Conservation (phyloP, 2,329 filamentous ascomycete genomes). For the Sporothrix inflata region DNA sequence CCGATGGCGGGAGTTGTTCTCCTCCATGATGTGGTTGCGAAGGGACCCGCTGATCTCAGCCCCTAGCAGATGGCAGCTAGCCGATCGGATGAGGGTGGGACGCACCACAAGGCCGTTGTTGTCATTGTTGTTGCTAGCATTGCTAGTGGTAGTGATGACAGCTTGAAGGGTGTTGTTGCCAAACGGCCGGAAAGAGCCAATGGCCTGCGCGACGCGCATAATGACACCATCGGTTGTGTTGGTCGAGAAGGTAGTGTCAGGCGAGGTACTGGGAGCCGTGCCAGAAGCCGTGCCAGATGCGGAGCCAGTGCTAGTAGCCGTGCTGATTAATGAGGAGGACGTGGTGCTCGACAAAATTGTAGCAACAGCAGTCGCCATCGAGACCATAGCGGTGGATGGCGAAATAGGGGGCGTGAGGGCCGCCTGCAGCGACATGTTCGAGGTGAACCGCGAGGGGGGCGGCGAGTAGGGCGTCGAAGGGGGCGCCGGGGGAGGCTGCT, state of each 20-base stretch:
- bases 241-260: neutral
- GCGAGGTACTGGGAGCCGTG: neutral
- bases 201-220: constrained; percentile 21
- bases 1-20: constrained; percentile 26
- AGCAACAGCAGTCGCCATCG: neutral
- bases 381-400: neutral
- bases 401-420: neutral
- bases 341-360: neutral
- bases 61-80: constrained; percentile 6
- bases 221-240: neutral
- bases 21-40: constrained; percentile 20
- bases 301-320: neutral
- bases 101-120: neutral
- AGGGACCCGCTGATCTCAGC: constrained; percentile 29
- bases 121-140: neutral
- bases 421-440: neutral
- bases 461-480: neutral
- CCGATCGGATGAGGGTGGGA: neutral
- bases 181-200: constrained; percentile 9
- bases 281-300: neutral
- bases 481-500: constrained; percentile 6
- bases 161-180: constrained; percentile 20
- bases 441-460: neutral
- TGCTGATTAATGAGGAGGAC: neutral
- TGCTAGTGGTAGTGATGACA: constrained; percentile 12